These are phyloP conservation scores for Auricularia cornea DNA, from an alignment of 768 basidiomycete species.

Conservation along the genomic window DNA sequence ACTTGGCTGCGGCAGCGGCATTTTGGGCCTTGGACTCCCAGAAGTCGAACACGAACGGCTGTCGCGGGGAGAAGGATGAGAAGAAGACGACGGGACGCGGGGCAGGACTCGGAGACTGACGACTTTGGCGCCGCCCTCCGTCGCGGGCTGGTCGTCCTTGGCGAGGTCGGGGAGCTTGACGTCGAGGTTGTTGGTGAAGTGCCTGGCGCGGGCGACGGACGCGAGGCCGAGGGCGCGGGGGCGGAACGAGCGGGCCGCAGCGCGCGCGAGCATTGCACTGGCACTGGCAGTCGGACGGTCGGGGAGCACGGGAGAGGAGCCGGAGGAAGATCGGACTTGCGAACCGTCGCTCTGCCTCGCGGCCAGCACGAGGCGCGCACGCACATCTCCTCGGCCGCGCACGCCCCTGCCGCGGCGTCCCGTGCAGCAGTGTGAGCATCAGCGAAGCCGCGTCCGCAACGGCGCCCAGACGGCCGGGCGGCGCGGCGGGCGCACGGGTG, in stretches of 20 bases:
- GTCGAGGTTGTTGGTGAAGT: constrained; percentile 25
- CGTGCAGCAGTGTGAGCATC: no score
- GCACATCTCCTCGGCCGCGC: no score
- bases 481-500: background rate
- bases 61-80: constrained; percentile 5
- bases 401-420: no score
- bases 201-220: constrained; percentile 17
- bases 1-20: constrained; percentile 17
- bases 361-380: background rate
- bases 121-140: constrained; percentile 37
- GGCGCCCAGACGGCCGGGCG: background rate
- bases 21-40: constrained; percentile 42
- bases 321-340: background rate
- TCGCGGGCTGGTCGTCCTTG: constrained; percentile 28
- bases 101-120: constrained; percentile 36
- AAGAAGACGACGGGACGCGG: constrained; percentile 2
- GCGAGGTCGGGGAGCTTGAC: constrained; percentile 52
- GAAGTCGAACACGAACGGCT: constrained; percentile 57
- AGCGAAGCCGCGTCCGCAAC: no score
- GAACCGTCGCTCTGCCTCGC: background rate
- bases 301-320: no score
- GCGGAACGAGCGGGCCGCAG: constrained; percentile 6
- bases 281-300: background rate
- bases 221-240: no score
- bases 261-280: background rate